Base-by-base conservation (phyloP, 2,329 filamentous ascomycete genomes). In the Dactylella cylindrospora region DNA sequence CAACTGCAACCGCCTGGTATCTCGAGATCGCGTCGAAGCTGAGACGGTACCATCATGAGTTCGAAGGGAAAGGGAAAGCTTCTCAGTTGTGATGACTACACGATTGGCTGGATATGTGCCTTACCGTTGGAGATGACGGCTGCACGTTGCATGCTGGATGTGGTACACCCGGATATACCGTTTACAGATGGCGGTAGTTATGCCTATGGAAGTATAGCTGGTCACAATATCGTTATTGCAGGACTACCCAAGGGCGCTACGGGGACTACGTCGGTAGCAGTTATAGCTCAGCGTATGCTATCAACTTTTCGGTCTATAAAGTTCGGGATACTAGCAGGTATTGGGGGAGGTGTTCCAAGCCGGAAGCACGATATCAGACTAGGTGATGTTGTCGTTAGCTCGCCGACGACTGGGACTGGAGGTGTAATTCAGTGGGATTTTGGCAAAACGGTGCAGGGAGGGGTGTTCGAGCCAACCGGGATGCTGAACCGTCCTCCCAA, bases 71-170 rank as follows among this genome's bases (percentile, higher is more conserved):
- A n/a, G n/a, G 28, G 15, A 22, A 15, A 31, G 6, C 5, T 53
- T 47, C 13, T 41, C 41, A n/a, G n/a, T n/a, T 39, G 31, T 2
- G 32, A 28, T 13, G 22, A 41, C 15, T 61, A 52, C 22, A 61
- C 46, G 1, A 41, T 61, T n/a, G 54, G 54, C 22, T 61, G 54
- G 54, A 40, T 61, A 15, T 23, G 32, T 12, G 54, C 46, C 3
- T 25, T 61, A 6, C 26, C 46, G 0, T 9, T 46, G 3, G 54
- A 61, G 38, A 41, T 46, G 40, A 29, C 39, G 2, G 54, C 46
- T 5, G 54, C 54, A 3, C 31, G 26, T 2, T 26, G 28, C 4
- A 52, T 61, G 54, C 26, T 61, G 5, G 54, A 61, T 17, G 23
- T 13, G 2, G n/a, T 46, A 13, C 46, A 52, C 25, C 20, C 20